Conservation (phyloP, 2,329 filamentous ascomycete species). For the Talaromyces sp. region DNA sequence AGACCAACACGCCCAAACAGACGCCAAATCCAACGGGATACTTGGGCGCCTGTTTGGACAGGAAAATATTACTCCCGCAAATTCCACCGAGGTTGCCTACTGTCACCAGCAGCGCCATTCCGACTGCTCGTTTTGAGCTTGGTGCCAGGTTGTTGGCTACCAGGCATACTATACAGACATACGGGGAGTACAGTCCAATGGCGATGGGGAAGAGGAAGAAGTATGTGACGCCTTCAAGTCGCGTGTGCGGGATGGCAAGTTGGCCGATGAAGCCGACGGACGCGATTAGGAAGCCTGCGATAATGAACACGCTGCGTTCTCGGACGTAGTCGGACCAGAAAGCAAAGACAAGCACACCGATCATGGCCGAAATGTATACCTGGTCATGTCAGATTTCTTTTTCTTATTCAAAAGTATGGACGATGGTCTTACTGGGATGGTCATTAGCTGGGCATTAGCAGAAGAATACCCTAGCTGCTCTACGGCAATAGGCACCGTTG, state of each 20-base stretch:
- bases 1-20: conserved; percentile 3
- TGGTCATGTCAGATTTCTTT: neutral
- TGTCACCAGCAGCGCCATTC: neutral
- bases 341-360: neutral
- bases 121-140: neutral
- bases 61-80: neutral
- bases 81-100: neutral
- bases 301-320: neutral
- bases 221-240: neutral
- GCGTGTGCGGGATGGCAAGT: neutral
- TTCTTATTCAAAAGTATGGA: neutral
- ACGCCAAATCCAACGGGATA: neutral
- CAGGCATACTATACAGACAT: neutral
- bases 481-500: neutral
- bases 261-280: neutral
- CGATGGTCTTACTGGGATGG: neutral
- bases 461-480: neutral
- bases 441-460: neutral
- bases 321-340: neutral
- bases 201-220: neutral
- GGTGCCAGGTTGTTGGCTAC: neutral
- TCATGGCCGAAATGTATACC: neutral
- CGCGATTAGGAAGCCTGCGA: neutral
- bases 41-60: neutral
- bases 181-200: neutral